phyloP scores from a whole-genome alignment of 225 moss, liverwort and hornwort species.

The Bryum argenteum region DNA sequence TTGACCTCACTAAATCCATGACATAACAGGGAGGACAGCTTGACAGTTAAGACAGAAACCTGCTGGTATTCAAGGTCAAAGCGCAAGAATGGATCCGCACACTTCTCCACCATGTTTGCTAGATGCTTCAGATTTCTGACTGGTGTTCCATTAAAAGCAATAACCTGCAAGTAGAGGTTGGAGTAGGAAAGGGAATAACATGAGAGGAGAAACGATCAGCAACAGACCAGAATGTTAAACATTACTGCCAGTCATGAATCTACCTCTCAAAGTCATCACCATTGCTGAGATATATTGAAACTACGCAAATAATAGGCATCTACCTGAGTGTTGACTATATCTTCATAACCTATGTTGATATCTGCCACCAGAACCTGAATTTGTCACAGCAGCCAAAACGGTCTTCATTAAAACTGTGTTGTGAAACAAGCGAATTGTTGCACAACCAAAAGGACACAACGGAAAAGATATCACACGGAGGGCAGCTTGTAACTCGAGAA shows the following conservation, averaged over 20 bases:
- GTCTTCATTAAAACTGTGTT: conserved; percentile 4
- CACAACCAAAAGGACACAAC: conserved; percentile 6
- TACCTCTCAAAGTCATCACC: background rate
- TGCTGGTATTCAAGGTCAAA: conserved; percentile 99
- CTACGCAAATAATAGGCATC: conserved; percentile 15
- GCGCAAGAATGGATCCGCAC: conserved; percentile 83
- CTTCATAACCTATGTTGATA: conserved; percentile 99
- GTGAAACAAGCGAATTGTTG: conserved; percentile 11
- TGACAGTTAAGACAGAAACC: conserved; percentile 43
- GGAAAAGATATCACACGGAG: background rate
- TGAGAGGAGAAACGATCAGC: background rate
- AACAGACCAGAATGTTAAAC: too few species aligned
- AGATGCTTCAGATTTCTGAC: conserved; percentile 95
- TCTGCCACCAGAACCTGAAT: conserved; percentile 95
- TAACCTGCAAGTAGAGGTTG: conserved; percentile 59
- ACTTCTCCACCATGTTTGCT: conserved; percentile 94
- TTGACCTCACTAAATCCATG: conserved; percentile 17
- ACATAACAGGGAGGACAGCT: conserved; percentile 4
- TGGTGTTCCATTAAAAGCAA: conserved; percentile 89
- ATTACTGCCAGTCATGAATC: conserved; percentile 12
- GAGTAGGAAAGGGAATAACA: conserved; percentile 1
- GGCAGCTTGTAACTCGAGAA: background rate
- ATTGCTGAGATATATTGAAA: conserved; percentile 1
- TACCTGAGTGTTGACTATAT: conserved; percentile 99
- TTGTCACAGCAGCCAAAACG: conserved; percentile 20